Base-by-base conservation (phyloP, 441 rosid species). In the Hypseocharis bilobata region DNA sequence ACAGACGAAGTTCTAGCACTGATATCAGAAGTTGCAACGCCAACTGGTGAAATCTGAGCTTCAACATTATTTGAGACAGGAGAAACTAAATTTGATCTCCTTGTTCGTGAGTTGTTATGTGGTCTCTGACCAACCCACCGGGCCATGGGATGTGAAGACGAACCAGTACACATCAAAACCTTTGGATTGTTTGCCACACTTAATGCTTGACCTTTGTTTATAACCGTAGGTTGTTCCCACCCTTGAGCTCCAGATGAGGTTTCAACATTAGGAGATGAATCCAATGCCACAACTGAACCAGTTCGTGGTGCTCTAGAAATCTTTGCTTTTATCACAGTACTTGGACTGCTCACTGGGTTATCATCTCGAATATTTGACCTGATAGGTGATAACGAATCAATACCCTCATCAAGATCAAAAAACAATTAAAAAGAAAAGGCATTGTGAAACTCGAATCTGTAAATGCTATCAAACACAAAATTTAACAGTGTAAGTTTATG, bases 81-180 rank as follows among this genome's bases (percentile, higher is more conserved):
- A 45, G 88, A 76, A 66, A 81, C 82, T 72, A 94, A 54, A 80
- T 84, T 94, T 63, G 94, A 74, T 77, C 99, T 85, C 80, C 93
- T 82, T 49, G 88, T 79, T 28, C 97, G 95, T 22, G 89, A 84
- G 70, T 76, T 91, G 65, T 93, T 94, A 70, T 83, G 88, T 26
- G 87, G 92, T 71, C 96, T 91, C 80, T 88, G 99, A 75, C 93
- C 88, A 70, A 70, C 96, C 97, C 99, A 94, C 60, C 88, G 92
- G 63, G 95, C 88, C 86, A 89, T 89, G 30, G 96, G 75, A 70
- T 72, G 86, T 58, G 88, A 83, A 78, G 97, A 76, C 40, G 96
- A 86, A 65, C 84, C 87, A 54, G 86, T 62, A 70, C 84, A 64
- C 45, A 72, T 66, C 52, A 72, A 74, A 75, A 76, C 79, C 68